phyloP scores from a whole-genome alignment of 345 rosid genomes.

The Hibiscus syriacus region DNA sequence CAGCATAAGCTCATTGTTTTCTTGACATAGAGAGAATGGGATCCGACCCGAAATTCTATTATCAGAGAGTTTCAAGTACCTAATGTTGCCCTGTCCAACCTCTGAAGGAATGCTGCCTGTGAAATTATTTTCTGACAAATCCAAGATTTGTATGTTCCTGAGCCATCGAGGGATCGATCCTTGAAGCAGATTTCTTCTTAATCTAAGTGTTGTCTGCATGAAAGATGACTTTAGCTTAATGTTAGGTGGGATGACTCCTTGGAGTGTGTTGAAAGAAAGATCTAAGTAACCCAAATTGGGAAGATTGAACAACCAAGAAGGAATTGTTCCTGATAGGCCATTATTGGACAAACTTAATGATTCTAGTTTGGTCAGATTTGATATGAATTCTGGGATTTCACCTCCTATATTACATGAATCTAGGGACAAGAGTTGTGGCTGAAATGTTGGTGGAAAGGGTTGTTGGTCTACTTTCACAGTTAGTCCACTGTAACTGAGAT shows the following conservation, averaged over 20 bases:
- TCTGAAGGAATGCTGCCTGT: not conserved
- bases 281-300: too few species aligned
- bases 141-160: not conserved
- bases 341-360: constrained; percentile 7
- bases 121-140: constrained; percentile 8
- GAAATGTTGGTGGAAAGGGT: not conserved
- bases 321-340: constrained; percentile 8
- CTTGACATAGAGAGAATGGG: not conserved
- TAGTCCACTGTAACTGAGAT: not conserved
- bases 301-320: constrained; percentile 12
- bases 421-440: not conserved
- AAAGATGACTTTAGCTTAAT: constrained; percentile 2
- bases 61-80: constrained; percentile 1
- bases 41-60: not conserved
- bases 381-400: constrained; percentile 2
- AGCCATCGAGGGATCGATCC: not conserved
- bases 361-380: too few species aligned
- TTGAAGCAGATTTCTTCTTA: constrained; percentile 9
- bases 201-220: not conserved
- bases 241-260: constrained; percentile 1
- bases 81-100: constrained; percentile 2
- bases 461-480: not conserved
- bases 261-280: constrained; percentile 3
- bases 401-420: constrained; percentile 7
- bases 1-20: not conserved